Conservation (phyloP, 176 grass and related monocot species). For the Oryza brachyantha region DNA sequence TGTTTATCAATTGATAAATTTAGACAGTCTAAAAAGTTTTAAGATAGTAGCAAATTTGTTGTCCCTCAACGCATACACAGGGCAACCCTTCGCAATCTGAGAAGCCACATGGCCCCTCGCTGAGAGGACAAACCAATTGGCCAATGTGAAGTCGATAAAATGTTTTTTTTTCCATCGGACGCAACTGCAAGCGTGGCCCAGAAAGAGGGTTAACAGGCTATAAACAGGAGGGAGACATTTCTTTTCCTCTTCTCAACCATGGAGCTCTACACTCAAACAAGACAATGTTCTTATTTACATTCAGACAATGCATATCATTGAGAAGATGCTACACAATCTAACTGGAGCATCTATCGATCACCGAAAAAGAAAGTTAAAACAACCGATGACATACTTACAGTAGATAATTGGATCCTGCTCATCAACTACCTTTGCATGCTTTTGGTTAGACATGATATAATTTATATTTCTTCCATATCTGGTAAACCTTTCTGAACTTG, state of each 20-base stretch:
- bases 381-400: constrained; percentile 43
- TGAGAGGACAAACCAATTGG: background rate
- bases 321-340: constrained; percentile 27
- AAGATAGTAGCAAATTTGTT: no score
- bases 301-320: constrained; percentile 18
- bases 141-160: background rate
- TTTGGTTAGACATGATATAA: constrained; percentile 49
- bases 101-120: background rate
- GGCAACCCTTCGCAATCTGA: background rate
- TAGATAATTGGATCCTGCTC: constrained; percentile 23
- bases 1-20: no score
- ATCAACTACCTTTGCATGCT: constrained; percentile 44
- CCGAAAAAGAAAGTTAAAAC: constrained; percentile 11
- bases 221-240: background rate
- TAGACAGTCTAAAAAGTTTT: no score
- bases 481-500: constrained; percentile 50
- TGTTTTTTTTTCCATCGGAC: background rate
- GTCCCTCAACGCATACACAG: background rate
- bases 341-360: constrained; percentile 29
- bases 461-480: constrained; percentile 33
- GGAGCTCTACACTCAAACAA: constrained; percentile 26
- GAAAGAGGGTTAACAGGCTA: background rate
- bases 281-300: constrained; percentile 45
- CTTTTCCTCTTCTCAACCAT: constrained; percentile 17
- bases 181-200: background rate